Conservation (phyloP, 2,329 filamentous ascomycete species). For the Emergomyces orientalis region DNA sequence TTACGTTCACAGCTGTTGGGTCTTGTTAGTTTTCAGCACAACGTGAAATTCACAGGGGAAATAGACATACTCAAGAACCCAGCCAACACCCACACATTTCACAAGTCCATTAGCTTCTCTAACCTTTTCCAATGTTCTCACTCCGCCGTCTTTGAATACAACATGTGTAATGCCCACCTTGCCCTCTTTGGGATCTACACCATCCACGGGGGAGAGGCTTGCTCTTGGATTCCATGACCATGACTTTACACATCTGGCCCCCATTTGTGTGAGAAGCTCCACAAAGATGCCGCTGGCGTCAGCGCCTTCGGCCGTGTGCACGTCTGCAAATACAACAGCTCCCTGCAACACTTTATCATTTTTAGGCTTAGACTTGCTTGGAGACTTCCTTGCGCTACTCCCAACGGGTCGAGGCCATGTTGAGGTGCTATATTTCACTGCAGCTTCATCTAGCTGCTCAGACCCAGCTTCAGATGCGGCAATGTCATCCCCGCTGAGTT, state of each 20-base stretch:
- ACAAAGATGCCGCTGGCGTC: slow-evolving; percentile 75
- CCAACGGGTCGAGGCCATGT: slow-evolving; percentile 8
- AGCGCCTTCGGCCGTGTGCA: slow-evolving; percentile 70
- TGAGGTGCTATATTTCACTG: neutral
- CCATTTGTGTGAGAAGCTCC: slow-evolving; percentile 70
- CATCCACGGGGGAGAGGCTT: slow-evolving; percentile 30
- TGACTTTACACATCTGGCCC: slow-evolving; percentile 64
- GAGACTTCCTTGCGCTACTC: slow-evolving; percentile 23
- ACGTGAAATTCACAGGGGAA: neutral
- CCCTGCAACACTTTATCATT: slow-evolving; percentile 50
- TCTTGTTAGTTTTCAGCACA: slow-evolving; percentile 11
- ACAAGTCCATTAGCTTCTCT: slow-evolving; percentile 62
- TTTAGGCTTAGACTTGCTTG: slow-evolving; percentile 20
- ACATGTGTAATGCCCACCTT: slow-evolving; percentile 78
- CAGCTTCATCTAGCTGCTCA: slow-evolving; percentile 3
- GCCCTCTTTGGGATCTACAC: slow-evolving; percentile 25
- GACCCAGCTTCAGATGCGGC: slow-evolving; percentile 7
- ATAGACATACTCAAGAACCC: slow-evolving; percentile 71
- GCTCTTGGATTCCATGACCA: slow-evolving; percentile 65
- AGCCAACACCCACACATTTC: slow-evolving; percentile 76
- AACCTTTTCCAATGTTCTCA: slow-evolving; percentile 67
- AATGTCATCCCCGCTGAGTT: slow-evolving; percentile 4
- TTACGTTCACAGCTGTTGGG: slow-evolving; percentile 59
- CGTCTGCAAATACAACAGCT: slow-evolving; percentile 72
- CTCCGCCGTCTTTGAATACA: slow-evolving; percentile 78